Evolutionary conservation across 768 basidiomycete species (phyloP), one percentile per base, ranked within the genome.

Genomic region (Dentipellis fragilis): DNA sequence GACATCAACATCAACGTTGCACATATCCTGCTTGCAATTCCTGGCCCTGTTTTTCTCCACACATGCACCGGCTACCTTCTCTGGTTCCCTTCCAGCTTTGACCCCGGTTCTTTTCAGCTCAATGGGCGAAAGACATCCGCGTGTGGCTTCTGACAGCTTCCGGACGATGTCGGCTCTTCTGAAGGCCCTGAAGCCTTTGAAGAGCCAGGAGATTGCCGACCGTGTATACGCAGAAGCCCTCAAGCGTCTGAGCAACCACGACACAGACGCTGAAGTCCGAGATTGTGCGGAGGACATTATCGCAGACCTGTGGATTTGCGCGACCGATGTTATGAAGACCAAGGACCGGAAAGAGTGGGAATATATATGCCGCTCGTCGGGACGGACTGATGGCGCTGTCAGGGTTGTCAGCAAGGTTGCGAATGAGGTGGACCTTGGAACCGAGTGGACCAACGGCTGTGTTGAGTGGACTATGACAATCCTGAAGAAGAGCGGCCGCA

Each of bases 241-340:
- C 3, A 67, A 72, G 19, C 77, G 91, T 52, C 71, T 99, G 38
- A 79, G 73, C 51, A 85, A 79, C 48, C 83, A 88, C 58, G 89
- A 94, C 61, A 94, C 94, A 1, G 95, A 98, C 67, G 84, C 88
- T 3, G 94, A 96, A 59, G 91, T 98, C 19, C 81, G 93, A 38
- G 76, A 79, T 22, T 82, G 79, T 59, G 93, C 93, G 0, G 87
- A 97, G 62, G 83, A 87, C 35, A 83, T 82, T 50, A 78, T 95
- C 46, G 93, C 87, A 1, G 87, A 93, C 65, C 72, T 98, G 9
- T 91, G 96, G 84, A 79, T 91, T 51, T 85, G 84, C 61, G 91
- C 93, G 1, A 84, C 87, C 0, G 89, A 93, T 49, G 69, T 82
- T 12, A 75, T 89, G 37, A 77, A 69, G 60, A 66, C 70, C 1